These are phyloP conservation scores for Fragosphaeria purpurea DNA, from an alignment of 2,329 filamentous ascomycete genomes.

Conservation along the genomic window DNA sequence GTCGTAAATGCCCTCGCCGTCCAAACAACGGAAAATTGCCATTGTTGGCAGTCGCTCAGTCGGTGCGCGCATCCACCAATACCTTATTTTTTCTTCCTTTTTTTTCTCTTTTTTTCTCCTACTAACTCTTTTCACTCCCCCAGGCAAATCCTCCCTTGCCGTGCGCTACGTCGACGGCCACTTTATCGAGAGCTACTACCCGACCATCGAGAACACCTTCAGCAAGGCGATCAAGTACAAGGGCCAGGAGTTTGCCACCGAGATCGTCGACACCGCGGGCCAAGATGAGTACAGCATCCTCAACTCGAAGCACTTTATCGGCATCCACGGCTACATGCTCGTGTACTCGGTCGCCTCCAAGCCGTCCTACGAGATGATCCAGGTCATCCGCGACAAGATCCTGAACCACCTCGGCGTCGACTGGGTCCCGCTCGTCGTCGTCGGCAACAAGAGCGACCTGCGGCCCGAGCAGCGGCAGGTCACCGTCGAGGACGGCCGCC, in stretches of 20 bases:
- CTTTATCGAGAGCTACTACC: slow-evolving; percentile 98
- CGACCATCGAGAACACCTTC: slow-evolving; percentile 98
- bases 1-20: slow-evolving; percentile 33
- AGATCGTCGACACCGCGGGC: slow-evolving; percentile 96
- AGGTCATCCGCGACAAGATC: slow-evolving; percentile 94
- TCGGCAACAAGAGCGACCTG: slow-evolving; percentile 95
- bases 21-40: slow-evolving; percentile 89
- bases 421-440: slow-evolving; percentile 83
- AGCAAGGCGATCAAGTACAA: slow-evolving; percentile 91
- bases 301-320: slow-evolving; percentile 98
- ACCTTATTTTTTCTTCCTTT: not conserved
- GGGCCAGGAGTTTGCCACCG: slow-evolving; percentile 85
- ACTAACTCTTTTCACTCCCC: not conserved
- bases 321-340: slow-evolving; percentile 97
- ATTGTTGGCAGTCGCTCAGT: slow-evolving; percentile 93
- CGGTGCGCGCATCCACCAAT: slow-evolving; percentile 19
- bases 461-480: slow-evolving; percentile 90
- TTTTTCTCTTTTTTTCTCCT: not conserved
- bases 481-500: slow-evolving; percentile 71
- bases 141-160: slow-evolving; percentile 94
- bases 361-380: slow-evolving; percentile 94
- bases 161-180: slow-evolving; percentile 96
- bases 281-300: slow-evolving; percentile 99
- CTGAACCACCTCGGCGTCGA: slow-evolving; percentile 92
- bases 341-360: slow-evolving; percentile 95